phyloP scores from a whole-genome alignment of 345 rosid genomes.

The Brassica rapa region DNA sequence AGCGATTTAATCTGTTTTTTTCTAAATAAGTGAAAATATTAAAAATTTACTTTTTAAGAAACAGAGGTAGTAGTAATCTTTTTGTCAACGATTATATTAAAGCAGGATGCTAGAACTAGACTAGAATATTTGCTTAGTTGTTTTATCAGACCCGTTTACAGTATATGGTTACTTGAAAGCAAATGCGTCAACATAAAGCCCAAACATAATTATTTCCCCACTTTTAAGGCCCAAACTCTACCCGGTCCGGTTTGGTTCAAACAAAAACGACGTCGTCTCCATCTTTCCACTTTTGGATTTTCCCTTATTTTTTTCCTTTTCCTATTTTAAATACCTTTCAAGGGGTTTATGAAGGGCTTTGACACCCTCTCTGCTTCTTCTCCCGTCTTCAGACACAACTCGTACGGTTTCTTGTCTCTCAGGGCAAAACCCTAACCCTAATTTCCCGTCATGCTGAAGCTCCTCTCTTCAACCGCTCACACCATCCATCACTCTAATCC shows the following conservation, averaged over 20 bases:
- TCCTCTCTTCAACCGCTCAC: slow-evolving; percentile 18
- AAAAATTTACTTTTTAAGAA: no score
- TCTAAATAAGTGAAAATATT: no score
- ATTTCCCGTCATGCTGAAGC: not conserved
- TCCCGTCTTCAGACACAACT: not conserved
- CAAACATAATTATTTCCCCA: not conserved
- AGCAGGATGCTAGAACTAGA: not conserved
- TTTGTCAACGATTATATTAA: not conserved
- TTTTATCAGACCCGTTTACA: not conserved
- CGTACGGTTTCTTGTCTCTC: not conserved
- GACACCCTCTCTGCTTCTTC: not conserved
- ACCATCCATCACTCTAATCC: slow-evolving; percentile 30
- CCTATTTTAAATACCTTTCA: not conserved
- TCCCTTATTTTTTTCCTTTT: not conserved
- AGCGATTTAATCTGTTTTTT: no score
- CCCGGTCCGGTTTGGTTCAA: not conserved
- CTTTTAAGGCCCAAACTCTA: not conserved
- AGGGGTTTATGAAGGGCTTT: slow-evolving; percentile 4
- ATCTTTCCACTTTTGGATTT: not conserved
- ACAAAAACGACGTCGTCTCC: not conserved
- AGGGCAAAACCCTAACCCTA: not conserved
- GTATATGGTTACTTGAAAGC: not conserved
- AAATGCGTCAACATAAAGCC: not conserved
- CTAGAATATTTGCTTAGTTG: not conserved
- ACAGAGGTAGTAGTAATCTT: not conserved